A percentile compares a stretch with the other conserved stretches of the same genome.
These are phyloP conservation scores for Takashimella koratensis DNA, from an alignment of 1,284 basidiomycete species.

Conservation along the genomic window DNA sequence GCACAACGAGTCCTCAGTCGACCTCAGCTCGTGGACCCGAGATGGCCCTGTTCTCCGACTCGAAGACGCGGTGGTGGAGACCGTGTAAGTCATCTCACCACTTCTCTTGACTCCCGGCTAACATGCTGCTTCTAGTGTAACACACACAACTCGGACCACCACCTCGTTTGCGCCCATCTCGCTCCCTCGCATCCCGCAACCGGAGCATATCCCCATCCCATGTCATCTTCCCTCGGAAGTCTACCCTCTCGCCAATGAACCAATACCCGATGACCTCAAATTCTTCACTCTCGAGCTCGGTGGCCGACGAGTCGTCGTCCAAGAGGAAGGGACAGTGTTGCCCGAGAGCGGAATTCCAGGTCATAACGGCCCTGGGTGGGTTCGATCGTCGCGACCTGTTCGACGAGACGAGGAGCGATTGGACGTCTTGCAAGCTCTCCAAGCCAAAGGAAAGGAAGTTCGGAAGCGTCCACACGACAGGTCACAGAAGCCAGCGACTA, in stretches of 20 bases:
- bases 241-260: conserved; percentile 43
- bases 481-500: not conserved
- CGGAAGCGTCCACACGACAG: conserved; percentile 34
- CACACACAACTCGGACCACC: conserved; percentile 39
- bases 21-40: conserved; percentile 6
- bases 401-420: conserved; percentile 16
- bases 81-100: conserved; percentile 41
- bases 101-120: not conserved
- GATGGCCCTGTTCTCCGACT: conserved; percentile 32
- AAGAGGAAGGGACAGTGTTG: conserved; percentile 30
- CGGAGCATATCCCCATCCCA: conserved; percentile 30
- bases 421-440: conserved; percentile 24
- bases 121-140: conserved; percentile 6
- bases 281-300: conserved; percentile 41
- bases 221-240: conserved; percentile 24
- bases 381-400: conserved; percentile 19
- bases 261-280: conserved; percentile 41
- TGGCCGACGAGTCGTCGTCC: conserved; percentile 37
- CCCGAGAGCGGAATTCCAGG: conserved; percentile 6
- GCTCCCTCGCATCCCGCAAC: conserved; percentile 39
- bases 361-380: conserved; percentile 22
- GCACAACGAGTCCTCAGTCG: not conserved
- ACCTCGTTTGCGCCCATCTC: conserved; percentile 44
- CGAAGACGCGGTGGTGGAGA: conserved; percentile 45
- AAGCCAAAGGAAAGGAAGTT: conserved; percentile 30